Evolutionary conservation across 345 rosid genomes (phyloP).

Genomic region (Salix koriyanagi): DNA sequence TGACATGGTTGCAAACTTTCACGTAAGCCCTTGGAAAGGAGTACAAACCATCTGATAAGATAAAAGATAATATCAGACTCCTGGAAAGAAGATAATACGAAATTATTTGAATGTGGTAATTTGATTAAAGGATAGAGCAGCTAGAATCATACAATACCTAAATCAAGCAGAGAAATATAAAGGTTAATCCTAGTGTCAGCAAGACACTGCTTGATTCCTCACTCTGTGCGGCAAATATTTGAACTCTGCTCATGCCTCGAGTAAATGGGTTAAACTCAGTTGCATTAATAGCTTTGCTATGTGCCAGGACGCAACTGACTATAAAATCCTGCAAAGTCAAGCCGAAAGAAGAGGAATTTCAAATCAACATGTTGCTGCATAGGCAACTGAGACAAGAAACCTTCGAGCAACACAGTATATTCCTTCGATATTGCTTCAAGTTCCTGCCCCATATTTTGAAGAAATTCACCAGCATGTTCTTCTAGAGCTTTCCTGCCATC

Average conservation of each 20-base stretch:
- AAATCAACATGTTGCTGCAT: constrained; percentile 87
- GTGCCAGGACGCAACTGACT: constrained; percentile 47
- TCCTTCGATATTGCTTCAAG: constrained; percentile 68
- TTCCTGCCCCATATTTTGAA: constrained; percentile 71
- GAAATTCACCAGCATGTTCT: constrained; percentile 87
- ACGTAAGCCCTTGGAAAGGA: constrained; percentile 24
- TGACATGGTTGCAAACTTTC: constrained; percentile 25
- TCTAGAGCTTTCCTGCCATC: constrained; percentile 87
- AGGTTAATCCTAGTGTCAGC: constrained; percentile 27
- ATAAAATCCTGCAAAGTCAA: constrained; percentile 93
- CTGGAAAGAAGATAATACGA: background rate
- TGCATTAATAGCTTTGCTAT: constrained; percentile 28
- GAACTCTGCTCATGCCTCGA: constrained; percentile 9
- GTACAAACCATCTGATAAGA: constrained; percentile 37
- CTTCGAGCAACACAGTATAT: constrained; percentile 64
- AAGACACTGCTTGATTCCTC: constrained; percentile 17
- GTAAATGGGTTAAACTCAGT: constrained; percentile 10
- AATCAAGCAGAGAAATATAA: constrained; percentile 19
- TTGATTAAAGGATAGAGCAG: background rate
- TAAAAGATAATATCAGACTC: background rate
- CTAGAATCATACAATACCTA: constrained; percentile 30
- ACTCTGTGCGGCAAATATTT: constrained; percentile 9
- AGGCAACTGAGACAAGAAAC: constrained; percentile 79
- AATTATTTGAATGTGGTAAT: background rate
- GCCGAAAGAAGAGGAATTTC: constrained; percentile 91